Evolutionary conservation across 176 grass and related monocot species (phyloP).

Genomic region (Melocanna baccifera): DNA sequence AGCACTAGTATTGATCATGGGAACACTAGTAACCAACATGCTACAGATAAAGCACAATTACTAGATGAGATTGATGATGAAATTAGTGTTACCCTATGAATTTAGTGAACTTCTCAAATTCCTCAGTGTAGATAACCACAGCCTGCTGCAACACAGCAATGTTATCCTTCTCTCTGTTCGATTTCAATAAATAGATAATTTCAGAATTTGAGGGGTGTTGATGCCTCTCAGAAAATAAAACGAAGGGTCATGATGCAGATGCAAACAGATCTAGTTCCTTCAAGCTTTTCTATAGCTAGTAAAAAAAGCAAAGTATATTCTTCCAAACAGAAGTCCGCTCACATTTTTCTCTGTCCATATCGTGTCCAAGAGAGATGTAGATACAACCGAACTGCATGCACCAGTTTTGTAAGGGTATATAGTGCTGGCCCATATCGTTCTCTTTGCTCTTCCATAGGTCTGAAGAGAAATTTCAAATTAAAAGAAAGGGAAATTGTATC

Average conservation of each 20-base stretch:
- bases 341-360: conserved; percentile 68
- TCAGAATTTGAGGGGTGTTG: conserved; percentile 1
- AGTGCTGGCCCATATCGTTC: conserved; percentile 85
- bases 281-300: neutral
- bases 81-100: conserved; percentile 75
- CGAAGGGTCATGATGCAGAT: neutral
- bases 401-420: conserved; percentile 79
- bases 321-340: conserved; percentile 29
- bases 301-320: neutral
- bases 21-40: neutral
- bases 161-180: conserved; percentile 63
- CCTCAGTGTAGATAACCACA: conserved; percentile 58
- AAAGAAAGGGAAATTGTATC: conserved; percentile 4
- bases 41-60: neutral
- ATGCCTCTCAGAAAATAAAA: neutral
- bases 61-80: conserved; percentile 3
- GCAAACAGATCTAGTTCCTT: neutral
- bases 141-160: conserved; percentile 64
- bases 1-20: conserved; percentile 1
- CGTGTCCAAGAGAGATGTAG: conserved; percentile 58
- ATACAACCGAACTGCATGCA: conserved; percentile 69
- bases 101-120: conserved; percentile 70
- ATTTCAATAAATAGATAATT: conserved; percentile 21
- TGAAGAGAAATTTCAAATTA: conserved; percentile 38
- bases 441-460: conserved; percentile 98